phyloP scores from a whole-genome alignment of 305 asterid species.

The Solanum hybrid region DNA sequence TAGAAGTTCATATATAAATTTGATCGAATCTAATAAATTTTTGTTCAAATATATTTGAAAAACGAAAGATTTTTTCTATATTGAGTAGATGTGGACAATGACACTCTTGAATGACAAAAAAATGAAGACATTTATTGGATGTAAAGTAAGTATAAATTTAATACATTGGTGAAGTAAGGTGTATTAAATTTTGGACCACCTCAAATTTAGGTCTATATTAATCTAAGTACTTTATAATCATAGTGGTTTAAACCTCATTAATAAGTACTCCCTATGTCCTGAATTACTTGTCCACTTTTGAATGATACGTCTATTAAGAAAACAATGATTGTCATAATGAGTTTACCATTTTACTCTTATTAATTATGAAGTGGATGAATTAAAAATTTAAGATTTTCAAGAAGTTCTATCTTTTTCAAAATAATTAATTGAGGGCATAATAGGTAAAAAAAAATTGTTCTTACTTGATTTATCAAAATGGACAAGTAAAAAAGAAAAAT shows the following conservation, averaged over 20 bases:
- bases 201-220: not conserved
- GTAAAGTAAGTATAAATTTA: not conserved
- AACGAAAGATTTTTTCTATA: not conserved
- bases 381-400: too few species aligned
- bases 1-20: not conserved
- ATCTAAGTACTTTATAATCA: not conserved
- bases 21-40: not conserved
- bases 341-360: rapidly evolving
- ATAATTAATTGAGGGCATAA: rapidly evolving
- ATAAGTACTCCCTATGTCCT: not conserved
- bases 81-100: not conserved
- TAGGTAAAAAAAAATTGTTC: too few species aligned
- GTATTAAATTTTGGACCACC: not conserved
- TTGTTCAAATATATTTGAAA: not conserved
- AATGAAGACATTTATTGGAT: not conserved
- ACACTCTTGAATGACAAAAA: not conserved
- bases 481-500: too few species aligned
- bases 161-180: not conserved
- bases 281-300: too few species aligned
- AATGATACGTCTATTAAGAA: too few species aligned
- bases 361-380: too few species aligned
- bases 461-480: too few species aligned
- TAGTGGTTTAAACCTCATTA: not conserved
- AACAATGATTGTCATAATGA: rapidly evolving
- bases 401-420: rapidly evolving